phyloP scores from a whole-genome alignment of 2,329 filamentous ascomycete species.

The Hypoxylon sp. region DNA sequence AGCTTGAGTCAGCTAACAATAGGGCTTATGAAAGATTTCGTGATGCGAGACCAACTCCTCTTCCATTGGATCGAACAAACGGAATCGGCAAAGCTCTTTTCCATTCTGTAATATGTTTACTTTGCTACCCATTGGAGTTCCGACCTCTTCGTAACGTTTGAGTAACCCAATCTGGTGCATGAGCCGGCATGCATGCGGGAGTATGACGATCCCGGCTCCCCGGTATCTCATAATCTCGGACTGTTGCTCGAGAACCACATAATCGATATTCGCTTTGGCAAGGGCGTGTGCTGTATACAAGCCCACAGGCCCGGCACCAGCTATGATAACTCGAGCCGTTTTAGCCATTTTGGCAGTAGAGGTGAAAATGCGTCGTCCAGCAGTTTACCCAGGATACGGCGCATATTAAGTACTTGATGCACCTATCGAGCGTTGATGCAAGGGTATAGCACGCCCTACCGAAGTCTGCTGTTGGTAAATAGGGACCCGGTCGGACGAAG shows the following conservation, averaged over 20 bases:
- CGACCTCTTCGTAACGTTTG: conserved; percentile 6
- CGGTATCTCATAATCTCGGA: conserved; percentile 33
- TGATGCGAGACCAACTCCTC: conserved; percentile 2
- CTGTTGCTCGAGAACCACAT: conserved; percentile 54
- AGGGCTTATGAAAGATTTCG: neutral
- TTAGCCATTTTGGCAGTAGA: conserved; percentile 2
- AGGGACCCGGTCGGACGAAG: neutral
- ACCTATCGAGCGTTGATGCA: neutral
- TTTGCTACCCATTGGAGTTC: neutral
- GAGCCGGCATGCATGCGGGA: conserved; percentile 49
- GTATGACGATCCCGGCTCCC: conserved; percentile 52
- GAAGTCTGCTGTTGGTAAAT: neutral
- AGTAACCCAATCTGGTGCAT: conserved; percentile 54
- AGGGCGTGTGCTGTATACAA: conserved; percentile 47
- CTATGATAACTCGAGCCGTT: conserved; percentile 34
- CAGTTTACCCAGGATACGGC: neutral
- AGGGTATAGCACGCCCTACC: neutral
- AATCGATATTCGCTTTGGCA: conserved; percentile 52
- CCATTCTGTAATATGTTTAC: conserved; percentile 8
- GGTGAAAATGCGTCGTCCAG: neutral
- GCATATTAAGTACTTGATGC: conserved; percentile 1
- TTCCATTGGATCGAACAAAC: conserved; percentile 14
- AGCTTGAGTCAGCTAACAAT: conserved; percentile 21
- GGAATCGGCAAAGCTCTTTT: neutral
- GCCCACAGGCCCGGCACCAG: conserved; percentile 44